phyloP scores from a whole-genome alignment of 2,329 filamentous ascomycete genomes.

The Onygenales sp. region DNA sequence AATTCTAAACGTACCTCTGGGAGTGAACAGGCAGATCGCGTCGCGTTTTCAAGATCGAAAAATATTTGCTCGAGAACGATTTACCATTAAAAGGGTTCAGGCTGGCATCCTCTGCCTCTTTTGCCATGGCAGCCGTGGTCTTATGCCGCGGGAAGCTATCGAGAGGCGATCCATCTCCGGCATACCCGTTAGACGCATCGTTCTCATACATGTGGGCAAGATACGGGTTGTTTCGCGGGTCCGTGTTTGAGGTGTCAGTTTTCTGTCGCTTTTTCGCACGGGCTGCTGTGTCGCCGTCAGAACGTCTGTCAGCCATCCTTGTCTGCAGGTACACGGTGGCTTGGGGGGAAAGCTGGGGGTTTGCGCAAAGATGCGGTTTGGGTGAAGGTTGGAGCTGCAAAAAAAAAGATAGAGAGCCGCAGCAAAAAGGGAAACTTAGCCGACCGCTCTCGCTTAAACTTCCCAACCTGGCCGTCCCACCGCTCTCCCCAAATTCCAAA shows the following conservation, averaged over 20 bases:
- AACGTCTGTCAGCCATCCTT: constrained; percentile 49
- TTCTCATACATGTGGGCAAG: constrained; percentile 76
- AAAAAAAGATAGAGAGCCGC: constrained; percentile 14
- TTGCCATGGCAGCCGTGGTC: constrained; percentile 68
- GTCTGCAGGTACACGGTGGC: constrained; percentile 4
- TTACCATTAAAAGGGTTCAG: constrained; percentile 76
- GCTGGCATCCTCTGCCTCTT: constrained; percentile 66
- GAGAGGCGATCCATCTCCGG: constrained; percentile 40
- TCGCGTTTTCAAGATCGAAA: constrained; percentile 75
- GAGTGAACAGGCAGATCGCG: constrained; percentile 84
- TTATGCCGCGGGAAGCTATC: constrained; percentile 63
- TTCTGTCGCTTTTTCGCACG: constrained; percentile 46
- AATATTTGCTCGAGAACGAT: constrained; percentile 72
- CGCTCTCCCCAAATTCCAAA: background rate
- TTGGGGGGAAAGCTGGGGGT: constrained; percentile 7
- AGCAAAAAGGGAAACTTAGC: constrained; percentile 19
- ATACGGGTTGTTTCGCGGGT: constrained; percentile 67
- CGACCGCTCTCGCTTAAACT: constrained; percentile 17
- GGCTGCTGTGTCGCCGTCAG: constrained; percentile 39
- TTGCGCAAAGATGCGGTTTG: constrained; percentile 4
- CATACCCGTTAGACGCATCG: constrained; percentile 27
- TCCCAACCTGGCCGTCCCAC: constrained; percentile 9
- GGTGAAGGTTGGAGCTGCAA: background rate
- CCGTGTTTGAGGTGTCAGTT: constrained; percentile 36
- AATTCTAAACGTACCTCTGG: constrained; percentile 55